phyloP scores from a whole-genome alignment of 176 grass and related monocot species.

The Triticum turgidum region DNA sequence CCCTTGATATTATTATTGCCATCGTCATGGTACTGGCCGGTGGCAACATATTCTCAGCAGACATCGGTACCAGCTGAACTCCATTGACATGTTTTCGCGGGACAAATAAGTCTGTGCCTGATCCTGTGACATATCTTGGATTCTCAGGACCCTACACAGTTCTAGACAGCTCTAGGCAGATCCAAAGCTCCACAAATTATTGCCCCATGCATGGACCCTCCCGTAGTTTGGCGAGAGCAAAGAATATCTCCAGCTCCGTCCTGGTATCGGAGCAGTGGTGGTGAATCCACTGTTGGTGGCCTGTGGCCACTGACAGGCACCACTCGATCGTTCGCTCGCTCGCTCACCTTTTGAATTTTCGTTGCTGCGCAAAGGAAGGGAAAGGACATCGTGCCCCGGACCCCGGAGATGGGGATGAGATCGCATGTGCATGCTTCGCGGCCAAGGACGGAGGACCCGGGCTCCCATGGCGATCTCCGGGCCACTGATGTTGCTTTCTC shows the following conservation, averaged over 20 bases:
- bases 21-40: neutral
- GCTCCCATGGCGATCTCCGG: neutral
- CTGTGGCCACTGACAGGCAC: neutral
- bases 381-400: neutral
- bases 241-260: constrained; percentile 20
- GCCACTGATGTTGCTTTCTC: constrained; percentile 17
- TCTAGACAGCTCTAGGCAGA: neutral
- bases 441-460: neutral
- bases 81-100: neutral
- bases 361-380: neutral
- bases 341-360: neutral
- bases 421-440: constrained; percentile 27
- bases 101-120: neutral
- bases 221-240: neutral
- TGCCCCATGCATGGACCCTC: neutral
- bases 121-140: neutral
- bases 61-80: neutral
- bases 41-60: neutral
- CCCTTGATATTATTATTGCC: neutral
- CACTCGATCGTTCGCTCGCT: neutral
- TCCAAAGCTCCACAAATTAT: constrained; percentile 16
- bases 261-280: neutral
- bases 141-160: neutral
- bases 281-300: constrained; percentile 39
- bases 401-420: constrained; percentile 20